Percentiles rank a stretch among this genome's conserved stretches.
Evolutionary conservation across 78 protist genomes (phyloP).

Genomic region (Parvularia atlantis): DNA sequence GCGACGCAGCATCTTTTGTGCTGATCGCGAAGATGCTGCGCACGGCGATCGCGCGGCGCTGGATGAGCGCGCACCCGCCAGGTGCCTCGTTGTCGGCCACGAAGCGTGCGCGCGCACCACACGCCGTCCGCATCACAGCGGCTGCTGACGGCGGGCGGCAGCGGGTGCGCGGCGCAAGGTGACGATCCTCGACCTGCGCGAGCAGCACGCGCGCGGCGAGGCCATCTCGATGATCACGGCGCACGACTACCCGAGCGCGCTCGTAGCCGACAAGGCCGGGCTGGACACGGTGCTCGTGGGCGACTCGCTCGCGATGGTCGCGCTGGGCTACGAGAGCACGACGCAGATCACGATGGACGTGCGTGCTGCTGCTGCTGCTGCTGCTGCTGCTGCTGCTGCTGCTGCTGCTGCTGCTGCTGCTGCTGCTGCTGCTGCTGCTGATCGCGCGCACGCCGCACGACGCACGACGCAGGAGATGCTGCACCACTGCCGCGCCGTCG

Average conservation of each 20-base stretch:
- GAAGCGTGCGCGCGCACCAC: no score
- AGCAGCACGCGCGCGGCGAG: no score
- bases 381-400: not conserved
- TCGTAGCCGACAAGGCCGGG: constrained; percentile 24
- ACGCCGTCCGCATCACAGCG: no score
- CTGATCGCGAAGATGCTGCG: no score
- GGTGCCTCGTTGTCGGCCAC: no score
- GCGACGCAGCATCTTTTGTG: no score
- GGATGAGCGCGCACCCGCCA: no score
- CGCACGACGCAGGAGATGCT: constrained; percentile 59
- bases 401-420: not conserved
- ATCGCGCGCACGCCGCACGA: not conserved
- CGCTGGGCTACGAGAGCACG: constrained; percentile 75
- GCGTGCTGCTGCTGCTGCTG: not conserved
- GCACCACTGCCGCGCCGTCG: constrained; percentile 64
- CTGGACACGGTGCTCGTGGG: constrained; percentile 65
- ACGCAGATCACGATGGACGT: constrained; percentile 66
- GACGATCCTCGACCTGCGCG: no score
- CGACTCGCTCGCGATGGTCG: constrained; percentile 79
- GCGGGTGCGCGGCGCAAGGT: no score
- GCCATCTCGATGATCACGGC: constrained; percentile 69
- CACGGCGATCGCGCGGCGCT: no score
- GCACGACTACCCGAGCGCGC: constrained; percentile 63
- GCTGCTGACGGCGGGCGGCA: no score
- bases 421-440: no score